These are phyloP conservation scores for Kazachstania martiniae DNA, from an alignment of 805 yeast species.

Conservation along the genomic window DNA sequence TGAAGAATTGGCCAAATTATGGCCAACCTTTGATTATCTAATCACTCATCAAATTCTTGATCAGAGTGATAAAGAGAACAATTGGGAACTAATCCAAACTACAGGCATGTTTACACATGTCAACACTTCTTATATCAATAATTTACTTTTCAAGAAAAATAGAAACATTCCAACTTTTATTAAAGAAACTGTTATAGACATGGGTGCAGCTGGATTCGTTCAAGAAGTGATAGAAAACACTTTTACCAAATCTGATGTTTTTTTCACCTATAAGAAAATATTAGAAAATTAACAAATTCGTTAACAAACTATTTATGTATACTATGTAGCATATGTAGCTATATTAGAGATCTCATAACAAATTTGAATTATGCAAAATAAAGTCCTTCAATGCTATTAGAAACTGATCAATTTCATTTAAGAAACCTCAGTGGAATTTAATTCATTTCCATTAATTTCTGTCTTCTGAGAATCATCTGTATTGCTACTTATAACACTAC, in stretches of 20 bases:
- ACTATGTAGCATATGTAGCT: too few species aligned
- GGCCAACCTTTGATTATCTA: slow-evolving; percentile 42
- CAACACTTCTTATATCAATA: slow-evolving; percentile 18
- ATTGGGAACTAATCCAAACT: slow-evolving; percentile 37
- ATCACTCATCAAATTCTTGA: slow-evolving; percentile 29
- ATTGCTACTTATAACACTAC: too few species aligned
- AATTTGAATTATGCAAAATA: too few species aligned
- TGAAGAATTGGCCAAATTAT: slow-evolving; percentile 28
- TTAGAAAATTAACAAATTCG: too few species aligned
- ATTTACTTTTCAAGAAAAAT: slow-evolving; percentile 10
- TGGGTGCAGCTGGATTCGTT: slow-evolving; percentile 3
- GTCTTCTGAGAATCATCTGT: background rate
- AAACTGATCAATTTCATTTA: too few species aligned
- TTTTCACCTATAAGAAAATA: slow-evolving; percentile 25
- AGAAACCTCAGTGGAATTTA: too few species aligned
- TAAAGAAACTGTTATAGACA: slow-evolving; percentile 1
- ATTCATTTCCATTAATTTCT: too few species aligned
- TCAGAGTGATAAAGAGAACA: slow-evolving; percentile 1
- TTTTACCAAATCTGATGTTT: slow-evolving; percentile 16
- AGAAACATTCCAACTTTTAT: slow-evolving; percentile 8
- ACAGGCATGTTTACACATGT: slow-evolving; percentile 34
- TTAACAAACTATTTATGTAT: too few species aligned
- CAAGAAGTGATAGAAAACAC: slow-evolving; percentile 12
- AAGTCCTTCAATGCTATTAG: too few species aligned
- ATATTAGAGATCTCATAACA: too few species aligned